Conservation (phyloP, 495 filamentous ascomycete species). For the Staphylotrichum tortipilum region DNA sequence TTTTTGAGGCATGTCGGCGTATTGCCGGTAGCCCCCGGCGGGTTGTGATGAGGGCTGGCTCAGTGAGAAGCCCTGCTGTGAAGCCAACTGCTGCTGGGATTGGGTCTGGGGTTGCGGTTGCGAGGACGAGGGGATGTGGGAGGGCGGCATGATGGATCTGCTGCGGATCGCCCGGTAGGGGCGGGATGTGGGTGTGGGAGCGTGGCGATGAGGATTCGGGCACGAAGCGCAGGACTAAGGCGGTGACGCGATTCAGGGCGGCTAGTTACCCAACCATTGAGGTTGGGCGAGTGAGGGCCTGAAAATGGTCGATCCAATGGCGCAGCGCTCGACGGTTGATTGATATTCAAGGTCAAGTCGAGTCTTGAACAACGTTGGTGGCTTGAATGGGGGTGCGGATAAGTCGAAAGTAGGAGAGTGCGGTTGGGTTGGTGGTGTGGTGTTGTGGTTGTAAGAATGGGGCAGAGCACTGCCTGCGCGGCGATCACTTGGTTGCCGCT, state of each 20-base stretch:
- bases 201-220: conserved; percentile 3
- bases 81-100: conserved; percentile 38
- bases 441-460: conserved; percentile 7
- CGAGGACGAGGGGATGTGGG: conserved; percentile 15
- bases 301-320: no score
- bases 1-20: conserved; percentile 37
- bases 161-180: neutral
- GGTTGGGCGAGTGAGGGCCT: no score
- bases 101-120: conserved; percentile 25
- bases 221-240: conserved; percentile 13
- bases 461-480: no score
- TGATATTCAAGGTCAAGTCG: no score
- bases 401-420: no score
- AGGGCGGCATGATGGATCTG: conserved; percentile 16
- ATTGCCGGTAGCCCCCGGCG: conserved; percentile 29
- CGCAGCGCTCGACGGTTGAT: no score
- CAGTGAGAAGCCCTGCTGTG: conserved; percentile 44
- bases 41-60: conserved; percentile 36
- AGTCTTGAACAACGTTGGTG: no score
- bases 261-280: no score
- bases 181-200: conserved; percentile 20
- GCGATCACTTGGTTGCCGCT: no score
- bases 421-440: no score
- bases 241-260: conserved; percentile 8
- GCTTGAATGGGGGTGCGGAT: no score